Evolutionary conservation across 495 filamentous ascomycete species (phyloP), one percentile per base, ranked within the genome.

Genomic region (Letharia lupina): DNA sequence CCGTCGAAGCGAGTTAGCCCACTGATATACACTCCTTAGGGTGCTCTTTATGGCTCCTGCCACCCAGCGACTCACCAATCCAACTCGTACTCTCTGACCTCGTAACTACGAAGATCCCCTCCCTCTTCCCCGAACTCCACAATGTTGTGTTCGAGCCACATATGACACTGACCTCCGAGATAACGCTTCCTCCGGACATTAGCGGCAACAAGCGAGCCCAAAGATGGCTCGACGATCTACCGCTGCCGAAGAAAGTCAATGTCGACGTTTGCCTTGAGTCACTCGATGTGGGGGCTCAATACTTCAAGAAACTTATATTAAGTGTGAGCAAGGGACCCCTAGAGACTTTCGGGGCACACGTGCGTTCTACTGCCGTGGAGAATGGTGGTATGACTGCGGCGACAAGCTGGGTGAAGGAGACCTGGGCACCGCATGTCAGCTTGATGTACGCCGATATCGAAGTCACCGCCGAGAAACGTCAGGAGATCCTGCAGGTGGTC

Each of bases 341-440:
- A 47, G 44, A 47, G 18, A 18, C 15, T 47, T 47, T 47, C 5
- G 44, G 13, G 44, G 44, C 44, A 20, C 23, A 59, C 13, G 37
- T 59, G 13, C 56, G 56, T 59, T 33, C 56, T 4, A 9, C 56
- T 40, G 56, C 56, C 3, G 56, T 59, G 13, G 56, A 59, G 56
- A 31, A 33, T 33, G 56, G 56, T 4, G 20, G 12, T 59, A 59
- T 40, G 31, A 11, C 56, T 59, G 56, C 56, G 31, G 56, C 56
- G 13, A n/a, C 31, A 18, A 33, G 56, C 10, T 59, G 56, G 56
- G 56, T n/a, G 15, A 59, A 59, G 18, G 23, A 57, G 23, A 57
- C 15, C 37, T 59, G 37, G 31, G 56, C 18, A 15, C 56, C 56
- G 12, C 56, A 59, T 40, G 56, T 59, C 56, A 59, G 56, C 56